phyloP scores from a whole-genome alignment of 1,284 basidiomycete species.

The Leccinum glutinopallens region DNA sequence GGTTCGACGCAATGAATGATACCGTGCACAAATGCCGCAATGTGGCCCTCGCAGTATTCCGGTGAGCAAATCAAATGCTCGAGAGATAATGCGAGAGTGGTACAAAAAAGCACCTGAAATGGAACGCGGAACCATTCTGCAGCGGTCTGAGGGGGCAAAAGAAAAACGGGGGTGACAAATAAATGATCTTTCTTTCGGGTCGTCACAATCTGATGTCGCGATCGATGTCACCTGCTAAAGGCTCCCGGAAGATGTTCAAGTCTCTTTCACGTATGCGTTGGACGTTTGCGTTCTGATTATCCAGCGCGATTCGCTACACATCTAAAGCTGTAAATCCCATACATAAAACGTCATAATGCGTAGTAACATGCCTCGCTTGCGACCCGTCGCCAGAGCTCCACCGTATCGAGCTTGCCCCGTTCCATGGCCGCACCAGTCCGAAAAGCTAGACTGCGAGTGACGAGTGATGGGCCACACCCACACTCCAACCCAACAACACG shows the following conservation, averaged over 20 bases:
- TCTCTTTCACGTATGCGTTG: background rate
- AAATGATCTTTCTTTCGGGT: background rate
- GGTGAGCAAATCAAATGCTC: background rate
- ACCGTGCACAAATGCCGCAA: too few species aligned
- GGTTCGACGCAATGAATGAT: background rate
- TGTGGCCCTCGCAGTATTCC: background rate
- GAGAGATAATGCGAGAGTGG: background rate
- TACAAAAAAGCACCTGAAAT: background rate
- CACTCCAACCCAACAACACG: constrained; percentile 22
- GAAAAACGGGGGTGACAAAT: background rate
- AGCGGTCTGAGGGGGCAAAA: background rate
- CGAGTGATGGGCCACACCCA: constrained; percentile 7
- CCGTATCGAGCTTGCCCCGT: constrained; percentile 5
- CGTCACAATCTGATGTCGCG: background rate
- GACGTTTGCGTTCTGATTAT: background rate
- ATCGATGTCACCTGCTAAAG: background rate
- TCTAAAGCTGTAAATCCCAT: background rate
- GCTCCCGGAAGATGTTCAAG: background rate
- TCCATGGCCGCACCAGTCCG: constrained; percentile 21
- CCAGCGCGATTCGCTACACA: background rate
- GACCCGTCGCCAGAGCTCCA: background rate
- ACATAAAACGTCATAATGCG: background rate
- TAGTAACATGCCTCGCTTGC: background rate
- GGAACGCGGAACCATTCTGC: background rate
- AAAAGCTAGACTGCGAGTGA: background rate